Percentiles rank a stretch among this genome's conserved stretches.
Conservation (phyloP, 257 asterid species). For the Hygrophila difformis region DNA sequence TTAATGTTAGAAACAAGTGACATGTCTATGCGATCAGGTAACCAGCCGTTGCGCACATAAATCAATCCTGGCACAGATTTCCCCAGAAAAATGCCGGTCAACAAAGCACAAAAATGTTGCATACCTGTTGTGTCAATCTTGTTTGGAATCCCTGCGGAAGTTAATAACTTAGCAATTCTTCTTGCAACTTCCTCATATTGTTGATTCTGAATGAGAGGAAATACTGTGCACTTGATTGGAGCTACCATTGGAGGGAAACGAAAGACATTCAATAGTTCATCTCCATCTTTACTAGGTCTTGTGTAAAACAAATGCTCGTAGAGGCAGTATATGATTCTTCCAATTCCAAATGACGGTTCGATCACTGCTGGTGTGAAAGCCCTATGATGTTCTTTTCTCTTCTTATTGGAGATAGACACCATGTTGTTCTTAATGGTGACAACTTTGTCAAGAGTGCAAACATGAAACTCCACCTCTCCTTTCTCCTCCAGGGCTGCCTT, state of each 20-base stretch:
- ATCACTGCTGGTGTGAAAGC: slow-evolving; percentile 74
- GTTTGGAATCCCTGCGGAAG: slow-evolving; percentile 50
- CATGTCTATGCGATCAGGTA: not conserved
- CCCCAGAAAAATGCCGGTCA: too few relatives aligned
- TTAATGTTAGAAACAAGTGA: not conserved
- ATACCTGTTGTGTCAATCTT: slow-evolving; percentile 77
- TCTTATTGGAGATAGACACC: slow-evolving; percentile 55
- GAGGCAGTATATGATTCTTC: slow-evolving; percentile 70
- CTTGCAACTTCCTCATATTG: slow-evolving; percentile 50
- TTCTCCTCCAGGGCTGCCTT: slow-evolving; percentile 43
- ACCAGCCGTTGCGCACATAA: too few relatives aligned
- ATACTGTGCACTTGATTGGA: slow-evolving; percentile 75
- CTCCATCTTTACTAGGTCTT: slow-evolving; percentile 57
- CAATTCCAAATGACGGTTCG: slow-evolving; percentile 83
- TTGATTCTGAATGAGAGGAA: slow-evolving; percentile 67
- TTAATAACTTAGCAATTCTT: slow-evolving; percentile 39
- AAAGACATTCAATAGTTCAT: slow-evolving; percentile 66
- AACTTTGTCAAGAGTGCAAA: slow-evolving; percentile 45
- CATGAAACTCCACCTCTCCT: slow-evolving; percentile 52
- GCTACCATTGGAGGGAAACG: slow-evolving; percentile 62
- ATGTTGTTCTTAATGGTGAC: slow-evolving; percentile 51
- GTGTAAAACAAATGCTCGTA: slow-evolving; percentile 66
- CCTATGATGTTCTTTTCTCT: slow-evolving; percentile 63
- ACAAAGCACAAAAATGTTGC: too few relatives aligned
- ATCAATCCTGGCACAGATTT: too few relatives aligned